Base-by-base conservation (phyloP, 495 filamentous ascomycete species). In the Acidomyces sp. region DNA sequence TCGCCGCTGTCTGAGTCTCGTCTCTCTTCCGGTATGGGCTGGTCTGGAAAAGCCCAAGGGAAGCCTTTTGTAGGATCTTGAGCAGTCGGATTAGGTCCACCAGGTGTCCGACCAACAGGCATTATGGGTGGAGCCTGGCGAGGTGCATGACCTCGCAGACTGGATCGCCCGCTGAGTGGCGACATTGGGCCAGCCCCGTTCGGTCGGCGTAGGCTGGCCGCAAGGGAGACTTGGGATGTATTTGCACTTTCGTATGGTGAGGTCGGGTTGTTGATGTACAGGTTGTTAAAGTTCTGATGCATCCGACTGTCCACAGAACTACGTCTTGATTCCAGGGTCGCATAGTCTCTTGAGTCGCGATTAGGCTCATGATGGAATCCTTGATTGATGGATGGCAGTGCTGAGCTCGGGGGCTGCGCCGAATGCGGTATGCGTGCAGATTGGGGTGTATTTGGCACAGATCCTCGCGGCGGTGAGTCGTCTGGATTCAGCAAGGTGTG, bases 221-320 rank as follows among this genome's bases (percentile, higher is more conserved):
- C 56, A 10, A 64, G 51, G 6, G 62, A 63, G 6, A 56, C 57
- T 25, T 57, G 56, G 7, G 62, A 64, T 13, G 54, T 49, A 37
- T 64, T 63, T 19, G 58, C 50, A 40, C 60, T 64, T 18, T 62
- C 60, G 41, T 63, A 64, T 4, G 60, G 58, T 5, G 62, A 64
- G 2, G 49, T 34, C 1, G 60, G 56, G 23, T 52, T 51, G 43
- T 38, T 52, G 32, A 64, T 50, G 13, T 45, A 46, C 12, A 64
- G 51, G 28, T 57, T 52, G 38, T 49, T 51, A 51, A 64, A 55
- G 15, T 44, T 50, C 18, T 45, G 45, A 39, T 60, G 57, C 53
- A 62, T 56, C 22, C 62, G 56, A 33, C 60, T 63, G 45, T 64
- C 62, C 20, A 64, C 57, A 42, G 60, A 63, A 48, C 62, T 63